Conservation (phyloP, 352 stramenopile species). For the Pythium plurisporium region DNA sequence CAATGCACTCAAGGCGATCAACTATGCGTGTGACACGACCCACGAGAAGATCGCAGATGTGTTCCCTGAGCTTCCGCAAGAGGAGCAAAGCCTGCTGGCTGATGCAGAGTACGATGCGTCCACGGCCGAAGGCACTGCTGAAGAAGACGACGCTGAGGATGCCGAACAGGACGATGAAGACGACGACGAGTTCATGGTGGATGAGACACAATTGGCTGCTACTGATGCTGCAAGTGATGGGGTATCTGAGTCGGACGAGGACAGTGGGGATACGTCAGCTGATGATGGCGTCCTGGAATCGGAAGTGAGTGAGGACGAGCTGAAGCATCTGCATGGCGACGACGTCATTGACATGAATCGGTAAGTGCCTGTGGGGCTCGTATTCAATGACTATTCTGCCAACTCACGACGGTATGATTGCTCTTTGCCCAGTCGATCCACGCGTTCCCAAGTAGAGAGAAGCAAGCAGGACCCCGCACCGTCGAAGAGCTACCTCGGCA, state of each 20-base stretch:
- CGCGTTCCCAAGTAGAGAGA: constrained; percentile 21
- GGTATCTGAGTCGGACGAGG: constrained; percentile 11
- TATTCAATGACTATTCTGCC: not conserved
- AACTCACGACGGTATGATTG: too few relatives aligned
- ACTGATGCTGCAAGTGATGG: constrained; percentile 3
- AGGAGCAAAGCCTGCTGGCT: constrained; percentile 21
- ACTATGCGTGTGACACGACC: constrained; percentile 67
- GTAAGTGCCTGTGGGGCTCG: not conserved
- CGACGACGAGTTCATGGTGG: constrained; percentile 31
- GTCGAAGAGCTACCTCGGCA: constrained; percentile 28
- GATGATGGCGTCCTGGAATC: constrained; percentile 13
- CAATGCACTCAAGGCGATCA: constrained; percentile 76
- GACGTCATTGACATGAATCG: constrained; percentile 20
- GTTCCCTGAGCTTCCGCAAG: constrained; percentile 41
- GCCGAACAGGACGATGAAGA: constrained; percentile 29
- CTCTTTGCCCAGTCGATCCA: constrained; percentile 33
- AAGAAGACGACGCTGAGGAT: constrained; percentile 11
- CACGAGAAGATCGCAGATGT: constrained; percentile 56
- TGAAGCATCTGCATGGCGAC: constrained; percentile 13
- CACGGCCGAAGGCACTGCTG: constrained; percentile 3
- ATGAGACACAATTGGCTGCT: constrained; percentile 20
- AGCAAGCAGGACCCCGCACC: not conserved
- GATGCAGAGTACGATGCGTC: constrained; percentile 4
- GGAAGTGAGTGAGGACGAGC: constrained; percentile 23
- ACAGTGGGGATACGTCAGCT: constrained; percentile 10